Evolutionary conservation across 805 yeast genomes (phyloP).

Genomic region (Yarrowia alimentaria): DNA sequence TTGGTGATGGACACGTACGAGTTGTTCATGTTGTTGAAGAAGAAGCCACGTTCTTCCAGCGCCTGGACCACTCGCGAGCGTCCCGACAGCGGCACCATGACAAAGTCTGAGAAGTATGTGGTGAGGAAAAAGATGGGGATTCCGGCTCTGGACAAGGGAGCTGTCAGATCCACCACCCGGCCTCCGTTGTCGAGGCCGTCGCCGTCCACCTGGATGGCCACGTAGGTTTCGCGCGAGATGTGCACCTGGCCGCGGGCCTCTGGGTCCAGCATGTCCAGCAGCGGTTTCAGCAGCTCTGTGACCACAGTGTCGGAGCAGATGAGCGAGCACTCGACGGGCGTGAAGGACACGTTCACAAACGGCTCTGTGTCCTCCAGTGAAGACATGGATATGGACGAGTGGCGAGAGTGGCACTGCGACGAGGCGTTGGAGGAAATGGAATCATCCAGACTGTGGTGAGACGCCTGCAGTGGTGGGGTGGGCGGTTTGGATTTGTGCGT

Average conservation of each 20-base stretch:
- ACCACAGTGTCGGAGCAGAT: conserved; percentile 50
- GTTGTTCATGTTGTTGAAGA: conserved; percentile 47
- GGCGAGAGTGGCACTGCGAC: conserved; percentile 10
- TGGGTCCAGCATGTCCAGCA: conserved; percentile 41
- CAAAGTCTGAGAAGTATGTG: conserved; percentile 63
- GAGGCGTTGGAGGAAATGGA: conserved; percentile 19
- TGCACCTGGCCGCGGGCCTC: conserved; percentile 39
- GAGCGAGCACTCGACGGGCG: conserved; percentile 61
- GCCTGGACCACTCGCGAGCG: conserved; percentile 49
- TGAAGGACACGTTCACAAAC: conserved; percentile 61
- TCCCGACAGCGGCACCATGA: conserved; percentile 52
- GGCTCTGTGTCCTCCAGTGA: conserved; percentile 38
- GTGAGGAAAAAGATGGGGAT: conserved; percentile 61
- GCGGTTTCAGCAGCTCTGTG: conserved; percentile 42
- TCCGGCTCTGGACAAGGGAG: conserved; percentile 55
- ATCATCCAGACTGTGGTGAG: conserved; percentile 24
- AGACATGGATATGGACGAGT: conserved; percentile 30
- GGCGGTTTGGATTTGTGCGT: conserved; percentile 27
- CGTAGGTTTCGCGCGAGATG: conserved; percentile 47
- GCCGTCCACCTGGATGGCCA: conserved; percentile 58
- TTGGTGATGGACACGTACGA: conserved; percentile 41
- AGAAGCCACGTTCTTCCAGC: conserved; percentile 46
- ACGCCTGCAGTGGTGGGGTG: neutral
- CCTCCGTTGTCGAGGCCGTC: conserved; percentile 55
- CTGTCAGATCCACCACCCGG: conserved; percentile 55